These are phyloP conservation scores for Daldinia vernicosa DNA, from an alignment of 495 filamentous ascomycete species.

Conservation along the genomic window DNA sequence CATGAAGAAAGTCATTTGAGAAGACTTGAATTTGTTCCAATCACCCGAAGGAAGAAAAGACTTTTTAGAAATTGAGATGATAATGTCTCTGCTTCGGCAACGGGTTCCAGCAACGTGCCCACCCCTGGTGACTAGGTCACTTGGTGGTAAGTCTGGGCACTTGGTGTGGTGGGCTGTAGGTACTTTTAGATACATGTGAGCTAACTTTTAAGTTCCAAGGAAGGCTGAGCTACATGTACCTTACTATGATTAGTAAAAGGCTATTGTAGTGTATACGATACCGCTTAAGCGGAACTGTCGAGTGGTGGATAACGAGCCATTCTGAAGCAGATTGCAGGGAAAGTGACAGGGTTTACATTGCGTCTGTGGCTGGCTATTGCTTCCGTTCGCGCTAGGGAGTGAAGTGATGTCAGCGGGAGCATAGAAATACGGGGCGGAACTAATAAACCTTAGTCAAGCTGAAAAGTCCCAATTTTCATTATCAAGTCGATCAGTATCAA, in stretches of 20 bases:
- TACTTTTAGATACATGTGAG: constrained; percentile 23
- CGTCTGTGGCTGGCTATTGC: constrained; percentile 10
- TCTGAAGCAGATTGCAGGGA: constrained; percentile 22
- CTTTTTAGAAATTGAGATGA: background rate
- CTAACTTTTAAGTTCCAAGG: constrained; percentile 25
- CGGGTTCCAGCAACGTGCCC: constrained; percentile 1
- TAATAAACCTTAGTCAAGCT: constrained; percentile 4
- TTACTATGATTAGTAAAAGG: background rate
- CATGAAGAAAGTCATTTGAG: constrained; percentile 14
- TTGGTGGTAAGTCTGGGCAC: no score
- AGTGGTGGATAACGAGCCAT: constrained; percentile 20
- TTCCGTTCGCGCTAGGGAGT: constrained; percentile 28
- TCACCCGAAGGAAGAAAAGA: background rate
- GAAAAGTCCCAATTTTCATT: constrained; percentile 30
- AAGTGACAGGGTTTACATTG: constrained; percentile 14
- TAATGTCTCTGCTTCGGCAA: background rate
- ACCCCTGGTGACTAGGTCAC: background rate
- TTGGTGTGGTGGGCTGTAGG: constrained; percentile 5
- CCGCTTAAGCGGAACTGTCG: constrained; percentile 7
- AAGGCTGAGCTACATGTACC: constrained; percentile 18
- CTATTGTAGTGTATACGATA: background rate
- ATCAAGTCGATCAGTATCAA: constrained; percentile 38
- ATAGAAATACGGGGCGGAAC: constrained; percentile 13
- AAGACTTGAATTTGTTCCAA: background rate
- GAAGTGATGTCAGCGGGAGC: constrained; percentile 37